Base-by-base conservation (phyloP, 108 stramenopile genomes). In the Pelagomonas calceolata region DNA sequence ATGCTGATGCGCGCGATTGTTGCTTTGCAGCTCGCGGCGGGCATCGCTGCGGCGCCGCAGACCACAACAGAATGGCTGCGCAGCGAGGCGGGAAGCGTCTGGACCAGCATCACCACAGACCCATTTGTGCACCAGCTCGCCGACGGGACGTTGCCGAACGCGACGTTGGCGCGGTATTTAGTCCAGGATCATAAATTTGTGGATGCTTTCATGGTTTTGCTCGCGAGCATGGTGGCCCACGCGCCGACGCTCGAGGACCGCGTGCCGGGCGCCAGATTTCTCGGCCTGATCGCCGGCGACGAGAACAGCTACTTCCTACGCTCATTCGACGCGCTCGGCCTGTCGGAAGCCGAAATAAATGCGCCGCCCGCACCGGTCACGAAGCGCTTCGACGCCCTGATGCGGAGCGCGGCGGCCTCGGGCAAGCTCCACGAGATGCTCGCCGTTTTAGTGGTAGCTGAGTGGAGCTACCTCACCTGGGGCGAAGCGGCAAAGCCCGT, bases 221-320 rank as follows among this genome's bases (percentile, higher is more conserved):
- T 89, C 21, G 73, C 83, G 26, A 74, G 75, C 45, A 81, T 82
- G 36, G 73, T 89, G n/a, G 78, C 84, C 0, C 77, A 82, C 29
- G 81, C 81, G 43, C 75, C 75, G 66, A 69, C 65, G 36, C 76
- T 89, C 4, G 66, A 74, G 30, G 88, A 89, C 80, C 76, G 88
- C 3, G 86, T 89, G 46, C 83, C 81, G 0, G 86, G 82, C 26
- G 85, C 85, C 69, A 85, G 87, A 36, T 89, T 89, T 69, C 35
- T 85, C 29, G 86, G 77, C 17, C n/a, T 85, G 17, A 84, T 89
- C 36, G 86, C 88, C 67, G 80, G 85, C 5, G 71, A 44, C 4
- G 88, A 89, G 78, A 86, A 87, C 63, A 89, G 86, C 0, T 89
- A 89, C 66, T 89, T 89, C 66, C 74, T 80, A 33, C 72, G 88